A percentile compares a stretch with the other conserved stretches of the same genome.
Conservation (phyloP, 306 rosid genomes). For the Abrus precatorius region DNA sequence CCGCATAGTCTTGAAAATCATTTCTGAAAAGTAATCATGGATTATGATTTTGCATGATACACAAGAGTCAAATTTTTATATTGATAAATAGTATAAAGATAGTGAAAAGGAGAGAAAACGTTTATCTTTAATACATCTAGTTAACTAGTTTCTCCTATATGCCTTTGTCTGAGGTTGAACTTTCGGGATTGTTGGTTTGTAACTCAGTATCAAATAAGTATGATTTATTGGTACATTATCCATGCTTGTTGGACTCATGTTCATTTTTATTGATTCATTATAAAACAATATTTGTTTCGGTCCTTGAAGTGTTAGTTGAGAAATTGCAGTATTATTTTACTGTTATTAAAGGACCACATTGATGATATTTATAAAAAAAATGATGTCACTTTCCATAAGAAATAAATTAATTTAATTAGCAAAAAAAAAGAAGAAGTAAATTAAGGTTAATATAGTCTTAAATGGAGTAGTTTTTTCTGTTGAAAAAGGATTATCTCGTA, state of each 20-base stretch:
- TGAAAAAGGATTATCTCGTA: neutral
- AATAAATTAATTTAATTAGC: neutral
- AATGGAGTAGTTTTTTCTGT: neutral
- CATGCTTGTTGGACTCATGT: neutral
- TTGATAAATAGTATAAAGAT: neutral
- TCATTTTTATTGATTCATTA: neutral
- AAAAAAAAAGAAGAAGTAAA: neutral
- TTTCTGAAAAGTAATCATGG: constrained; percentile 32
- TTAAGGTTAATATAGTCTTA: neutral
- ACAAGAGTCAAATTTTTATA: neutral
- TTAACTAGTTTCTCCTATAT: neutral
- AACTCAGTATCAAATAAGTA: no score
- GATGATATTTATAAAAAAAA: neutral
- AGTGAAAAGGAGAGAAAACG: neutral
- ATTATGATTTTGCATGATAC: neutral
- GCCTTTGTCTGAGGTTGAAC: neutral
- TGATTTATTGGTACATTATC: neutral
- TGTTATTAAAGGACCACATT: neutral
- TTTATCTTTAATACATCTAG: neutral
- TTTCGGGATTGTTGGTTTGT: neutral
- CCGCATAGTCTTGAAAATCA: constrained; percentile 62
- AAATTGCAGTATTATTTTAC: neutral
- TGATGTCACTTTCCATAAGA: no score
- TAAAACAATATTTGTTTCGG: neutral
- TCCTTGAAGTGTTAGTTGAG: neutral